Evolutionary conservation across 139 green algal genomes (phyloP).

Genomic region (Tetratostichococcus sp.): DNA sequence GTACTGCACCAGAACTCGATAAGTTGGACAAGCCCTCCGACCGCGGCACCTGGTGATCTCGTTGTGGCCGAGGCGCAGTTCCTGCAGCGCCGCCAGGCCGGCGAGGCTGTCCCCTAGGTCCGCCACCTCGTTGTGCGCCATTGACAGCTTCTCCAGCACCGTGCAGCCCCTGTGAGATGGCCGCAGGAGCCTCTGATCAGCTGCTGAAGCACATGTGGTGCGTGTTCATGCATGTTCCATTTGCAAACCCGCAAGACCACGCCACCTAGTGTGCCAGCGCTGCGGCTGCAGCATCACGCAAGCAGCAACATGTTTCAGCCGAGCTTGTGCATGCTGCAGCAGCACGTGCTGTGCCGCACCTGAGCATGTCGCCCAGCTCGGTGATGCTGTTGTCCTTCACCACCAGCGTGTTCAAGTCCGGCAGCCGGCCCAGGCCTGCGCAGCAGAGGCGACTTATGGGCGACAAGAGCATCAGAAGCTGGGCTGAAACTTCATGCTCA

Average conservation of each 20-base stretch:
- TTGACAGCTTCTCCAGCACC: conserved; percentile 31
- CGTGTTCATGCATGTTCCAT: too few relatives aligned
- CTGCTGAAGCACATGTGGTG: too few relatives aligned
- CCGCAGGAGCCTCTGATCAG: too few relatives aligned
- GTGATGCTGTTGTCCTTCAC: conserved; percentile 28
- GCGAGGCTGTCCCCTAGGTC: conserved; percentile 17
- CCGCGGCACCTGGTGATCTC: conserved; percentile 4
- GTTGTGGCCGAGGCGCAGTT: conserved; percentile 39
- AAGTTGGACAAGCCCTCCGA: too few relatives aligned
- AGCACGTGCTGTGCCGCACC: too few relatives aligned
- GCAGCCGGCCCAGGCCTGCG: conserved; percentile 25
- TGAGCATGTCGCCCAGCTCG: conserved; percentile 8
- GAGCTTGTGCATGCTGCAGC: not conserved
- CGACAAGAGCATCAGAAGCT: not conserved
- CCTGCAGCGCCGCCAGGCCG: conserved; percentile 14
- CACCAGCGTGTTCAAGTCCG: conserved; percentile 35
- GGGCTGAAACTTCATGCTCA: conserved; percentile 1
- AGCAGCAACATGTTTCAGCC: too few relatives aligned
- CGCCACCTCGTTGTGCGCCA: conserved; percentile 26
- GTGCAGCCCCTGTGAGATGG: not conserved
- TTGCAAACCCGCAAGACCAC: too few relatives aligned
- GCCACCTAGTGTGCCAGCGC: too few relatives aligned
- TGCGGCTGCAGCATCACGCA: too few relatives aligned
- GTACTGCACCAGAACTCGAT: conserved; percentile 9
- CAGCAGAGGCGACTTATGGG: not conserved